phyloP scores from a whole-genome alignment of 371 early-diverging fungal species.

The Actinomucor elegans region DNA sequence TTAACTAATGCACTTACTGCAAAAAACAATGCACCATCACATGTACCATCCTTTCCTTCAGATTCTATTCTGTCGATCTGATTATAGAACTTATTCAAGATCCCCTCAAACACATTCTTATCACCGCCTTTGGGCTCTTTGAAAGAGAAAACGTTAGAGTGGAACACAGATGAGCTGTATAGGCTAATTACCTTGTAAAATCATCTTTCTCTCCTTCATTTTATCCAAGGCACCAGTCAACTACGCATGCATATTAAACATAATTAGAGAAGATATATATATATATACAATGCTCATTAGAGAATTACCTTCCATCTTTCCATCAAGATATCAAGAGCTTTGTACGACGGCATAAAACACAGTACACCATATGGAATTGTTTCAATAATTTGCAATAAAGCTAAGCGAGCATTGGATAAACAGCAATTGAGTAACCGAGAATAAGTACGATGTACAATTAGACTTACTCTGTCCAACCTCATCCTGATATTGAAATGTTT shows the following conservation, averaged over 20 bases:
- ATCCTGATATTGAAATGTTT: conserved; percentile 61
- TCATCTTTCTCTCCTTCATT: conserved; percentile 27
- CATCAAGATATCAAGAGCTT: conserved; percentile 48
- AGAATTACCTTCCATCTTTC: conserved; percentile 50
- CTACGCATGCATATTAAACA: conserved; percentile 17
- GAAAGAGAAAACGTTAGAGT: no score
- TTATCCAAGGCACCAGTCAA: conserved; percentile 34
- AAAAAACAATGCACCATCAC: conserved; percentile 63
- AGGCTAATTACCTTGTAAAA: conserved; percentile 33
- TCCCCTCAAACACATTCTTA: conserved; percentile 55
- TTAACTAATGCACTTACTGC: conserved; percentile 51
- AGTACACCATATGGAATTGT: conserved; percentile 63
- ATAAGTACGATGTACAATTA: no score
- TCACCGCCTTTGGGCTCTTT: conserved; percentile 51
- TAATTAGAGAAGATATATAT: no score
- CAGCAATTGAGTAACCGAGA: no score
- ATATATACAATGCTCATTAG: no score
- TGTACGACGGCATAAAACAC: conserved; percentile 67
- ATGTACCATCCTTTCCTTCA: conserved; percentile 6
- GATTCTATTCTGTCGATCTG: conserved; percentile 23
- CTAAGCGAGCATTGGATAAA: no score
- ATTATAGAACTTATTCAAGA: conserved; percentile 47
- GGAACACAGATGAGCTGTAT: no score
- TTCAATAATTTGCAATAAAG: conserved; percentile 45
- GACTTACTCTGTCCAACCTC: conserved; percentile 59